phyloP scores from a whole-genome alignment of 148 eudicot genomes.

The Vaccinium myrtillus region DNA sequence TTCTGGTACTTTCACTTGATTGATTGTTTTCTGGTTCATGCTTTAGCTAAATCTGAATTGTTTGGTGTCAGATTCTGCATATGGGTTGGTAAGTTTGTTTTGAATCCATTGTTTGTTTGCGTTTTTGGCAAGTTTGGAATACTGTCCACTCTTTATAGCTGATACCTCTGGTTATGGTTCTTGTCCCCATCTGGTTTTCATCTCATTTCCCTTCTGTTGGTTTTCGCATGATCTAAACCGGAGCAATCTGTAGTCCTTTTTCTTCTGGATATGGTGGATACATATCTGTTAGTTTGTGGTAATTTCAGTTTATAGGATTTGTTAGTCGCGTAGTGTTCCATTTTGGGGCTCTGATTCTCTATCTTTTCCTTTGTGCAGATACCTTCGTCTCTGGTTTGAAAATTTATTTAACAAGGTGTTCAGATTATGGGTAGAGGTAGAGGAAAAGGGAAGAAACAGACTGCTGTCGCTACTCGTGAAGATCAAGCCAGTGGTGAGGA shows the following conservation, averaged over 20 bases:
- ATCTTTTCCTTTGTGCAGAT: constrained; percentile 30
- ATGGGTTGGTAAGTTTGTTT: neutral
- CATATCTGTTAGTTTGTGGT: constrained; percentile 12
- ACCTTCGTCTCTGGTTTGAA: constrained; percentile 15
- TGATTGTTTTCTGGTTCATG: neutral
- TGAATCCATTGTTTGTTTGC: constrained; percentile 1
- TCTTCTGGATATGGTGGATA: neutral
- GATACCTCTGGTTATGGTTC: neutral
- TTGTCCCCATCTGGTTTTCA: neutral
- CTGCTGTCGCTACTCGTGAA: constrained; percentile 27
- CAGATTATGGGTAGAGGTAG: constrained; percentile 60
- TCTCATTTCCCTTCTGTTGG: constrained; percentile 4
- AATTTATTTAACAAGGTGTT: neutral
- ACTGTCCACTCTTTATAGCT: neutral
- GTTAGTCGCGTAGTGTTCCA: neutral
- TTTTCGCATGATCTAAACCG: neutral
- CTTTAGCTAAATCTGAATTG: neutral
- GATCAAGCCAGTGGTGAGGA: constrained; percentile 35
- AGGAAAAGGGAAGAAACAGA: constrained; percentile 60
- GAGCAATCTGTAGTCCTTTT: neutral
- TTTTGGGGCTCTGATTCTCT: neutral
- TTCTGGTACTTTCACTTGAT: neutral
- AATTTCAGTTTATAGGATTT: neutral
- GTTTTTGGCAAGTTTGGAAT: neutral
- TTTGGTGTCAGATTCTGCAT: neutral